Conservation (phyloP, 805 yeast species). For the Candida mattraensis region DNA sequence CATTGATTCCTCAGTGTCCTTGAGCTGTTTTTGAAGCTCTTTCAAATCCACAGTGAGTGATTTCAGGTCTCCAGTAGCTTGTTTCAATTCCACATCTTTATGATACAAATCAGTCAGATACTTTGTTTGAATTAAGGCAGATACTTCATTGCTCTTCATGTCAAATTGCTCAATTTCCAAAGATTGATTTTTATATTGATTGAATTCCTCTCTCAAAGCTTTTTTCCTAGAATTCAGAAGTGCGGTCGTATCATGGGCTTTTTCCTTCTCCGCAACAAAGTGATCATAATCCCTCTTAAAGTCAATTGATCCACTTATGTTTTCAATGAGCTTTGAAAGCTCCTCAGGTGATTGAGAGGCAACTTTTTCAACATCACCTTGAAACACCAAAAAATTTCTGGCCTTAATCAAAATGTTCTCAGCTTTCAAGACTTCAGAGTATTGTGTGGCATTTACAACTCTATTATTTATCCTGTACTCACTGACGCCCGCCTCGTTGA, state of each 20-base stretch:
- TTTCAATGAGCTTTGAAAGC: slow-evolving; percentile 72
- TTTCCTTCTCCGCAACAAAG: slow-evolving; percentile 62
- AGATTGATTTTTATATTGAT: slow-evolving; percentile 74
- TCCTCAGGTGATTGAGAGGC: slow-evolving; percentile 85
- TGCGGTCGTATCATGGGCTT: slow-evolving; percentile 62
- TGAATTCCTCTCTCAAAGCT: slow-evolving; percentile 68
- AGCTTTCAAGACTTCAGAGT: slow-evolving; percentile 60
- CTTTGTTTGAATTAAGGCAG: slow-evolving; percentile 44
- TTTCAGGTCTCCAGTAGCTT: slow-evolving; percentile 25
- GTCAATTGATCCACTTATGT: slow-evolving; percentile 79
- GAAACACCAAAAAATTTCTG: slow-evolving; percentile 88
- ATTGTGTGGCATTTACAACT: slow-evolving; percentile 61
- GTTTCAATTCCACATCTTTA: slow-evolving; percentile 44
- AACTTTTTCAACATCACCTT: slow-evolving; percentile 93
- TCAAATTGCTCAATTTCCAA: slow-evolving; percentile 70
- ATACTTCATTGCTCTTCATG: slow-evolving; percentile 48
- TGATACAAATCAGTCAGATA: slow-evolving; percentile 68
- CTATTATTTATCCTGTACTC: slow-evolving; percentile 66
- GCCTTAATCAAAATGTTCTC: slow-evolving; percentile 89
- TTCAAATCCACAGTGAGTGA: slow-evolving; percentile 27
- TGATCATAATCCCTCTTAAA: slow-evolving; percentile 63
- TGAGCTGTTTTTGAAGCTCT: slow-evolving; percentile 16
- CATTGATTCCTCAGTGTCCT: slow-evolving; percentile 29
- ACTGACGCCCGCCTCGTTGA: slow-evolving; percentile 58
- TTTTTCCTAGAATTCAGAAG: slow-evolving; percentile 67